Evolutionary conservation across 2,329 filamentous ascomycete species (phyloP).

Genomic region (Pestalotiopsis sp.): DNA sequence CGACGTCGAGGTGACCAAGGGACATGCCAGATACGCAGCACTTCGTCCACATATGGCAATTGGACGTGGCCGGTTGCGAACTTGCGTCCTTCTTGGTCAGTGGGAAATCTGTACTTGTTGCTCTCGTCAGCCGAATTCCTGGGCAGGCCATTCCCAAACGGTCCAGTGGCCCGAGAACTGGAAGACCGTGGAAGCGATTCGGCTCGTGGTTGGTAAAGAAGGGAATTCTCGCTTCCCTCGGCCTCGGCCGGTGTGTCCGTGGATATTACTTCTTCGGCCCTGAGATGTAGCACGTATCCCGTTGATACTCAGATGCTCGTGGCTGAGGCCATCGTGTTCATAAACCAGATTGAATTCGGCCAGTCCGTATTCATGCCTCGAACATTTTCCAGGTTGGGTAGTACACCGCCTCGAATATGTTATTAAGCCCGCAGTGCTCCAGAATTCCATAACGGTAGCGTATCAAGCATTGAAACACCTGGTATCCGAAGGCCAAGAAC

Average conservation of each 20-base stretch:
- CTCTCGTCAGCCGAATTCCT: background rate
- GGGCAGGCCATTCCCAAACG: background rate
- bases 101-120: background rate
- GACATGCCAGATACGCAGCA: background rate
- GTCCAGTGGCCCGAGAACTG: background rate
- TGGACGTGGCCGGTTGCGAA: background rate
- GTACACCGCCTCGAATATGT: slow-evolving; percentile 1
- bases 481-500: background rate
- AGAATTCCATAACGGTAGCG: background rate
- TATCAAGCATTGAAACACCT: background rate
- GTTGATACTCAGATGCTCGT: background rate
- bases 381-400: background rate
- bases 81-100: background rate
- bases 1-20: background rate
- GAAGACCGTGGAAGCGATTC: background rate
- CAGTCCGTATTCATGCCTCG: background rate
- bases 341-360: background rate
- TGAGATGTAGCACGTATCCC: background rate
- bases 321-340: background rate
- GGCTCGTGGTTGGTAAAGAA: background rate
- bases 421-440: background rate
- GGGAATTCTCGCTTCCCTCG: background rate
- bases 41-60: background rate
- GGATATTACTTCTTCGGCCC: background rate
- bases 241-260: background rate